A percentile compares a stretch with the other conserved stretches of the same genome.
These are phyloP conservation scores for Neodidymelliopsis sp. DNA, from an alignment of 2,329 filamentous ascomycete genomes.

Conservation along the genomic window DNA sequence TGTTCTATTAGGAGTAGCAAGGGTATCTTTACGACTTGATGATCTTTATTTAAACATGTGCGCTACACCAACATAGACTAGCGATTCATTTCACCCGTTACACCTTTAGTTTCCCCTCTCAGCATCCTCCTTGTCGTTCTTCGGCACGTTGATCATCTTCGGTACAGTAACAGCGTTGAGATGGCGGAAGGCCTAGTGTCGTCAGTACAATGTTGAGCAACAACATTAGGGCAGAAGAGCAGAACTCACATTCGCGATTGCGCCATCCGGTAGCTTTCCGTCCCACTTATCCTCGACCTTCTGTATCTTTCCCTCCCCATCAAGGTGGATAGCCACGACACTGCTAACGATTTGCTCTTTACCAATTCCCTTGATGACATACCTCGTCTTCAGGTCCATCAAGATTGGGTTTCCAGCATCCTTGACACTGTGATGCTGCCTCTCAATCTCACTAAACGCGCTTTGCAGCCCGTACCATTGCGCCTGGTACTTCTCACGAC, in stretches of 20 bases:
- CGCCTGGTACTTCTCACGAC: conserved; percentile 61
- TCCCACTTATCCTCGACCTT: conserved; percentile 65
- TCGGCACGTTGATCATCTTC: conserved; percentile 60
- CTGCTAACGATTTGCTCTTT: conserved; percentile 61
- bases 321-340: conserved; percentile 57
- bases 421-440: conserved; percentile 62
- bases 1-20: conserved; percentile 24
- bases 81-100: conserved; percentile 15
- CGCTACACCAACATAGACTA: conserved; percentile 15
- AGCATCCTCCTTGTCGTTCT: conserved; percentile 61
- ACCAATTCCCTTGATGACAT: conserved; percentile 61
- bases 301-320: conserved; percentile 54
- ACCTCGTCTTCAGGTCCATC: conserved; percentile 61
- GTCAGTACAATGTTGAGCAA: conserved; percentile 36
- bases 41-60: conserved; percentile 33
- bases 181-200: conserved; percentile 58
- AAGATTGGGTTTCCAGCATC: conserved; percentile 66
- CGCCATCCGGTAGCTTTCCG: conserved; percentile 59
- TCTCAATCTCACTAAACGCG: conserved; percentile 65
- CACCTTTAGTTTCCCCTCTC: conserved; percentile 53
- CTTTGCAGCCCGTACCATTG: conserved; percentile 68
- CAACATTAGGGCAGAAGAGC: conserved; percentile 30
- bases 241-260: conserved; percentile 60
- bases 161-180: conserved; percentile 62
- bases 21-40: conserved; percentile 20